These are phyloP conservation scores for Picochlorum sp. DNA, from an alignment of 139 green algal species.

Conservation along the genomic window DNA sequence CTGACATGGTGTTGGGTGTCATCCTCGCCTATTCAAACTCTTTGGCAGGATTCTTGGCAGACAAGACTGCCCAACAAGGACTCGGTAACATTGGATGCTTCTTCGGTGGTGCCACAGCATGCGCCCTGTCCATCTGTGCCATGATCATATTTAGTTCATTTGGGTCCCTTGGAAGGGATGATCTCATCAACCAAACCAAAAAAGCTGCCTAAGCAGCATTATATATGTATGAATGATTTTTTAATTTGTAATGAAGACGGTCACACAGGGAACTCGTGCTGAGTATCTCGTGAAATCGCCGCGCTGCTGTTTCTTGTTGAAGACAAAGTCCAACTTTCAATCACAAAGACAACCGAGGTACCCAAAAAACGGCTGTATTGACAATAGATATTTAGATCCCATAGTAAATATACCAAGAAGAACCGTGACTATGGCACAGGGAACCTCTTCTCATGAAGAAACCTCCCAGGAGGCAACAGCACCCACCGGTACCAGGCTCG, in stretches of 20 bases:
- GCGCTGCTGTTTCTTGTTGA: too few species aligned
- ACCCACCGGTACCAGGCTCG: too few species aligned
- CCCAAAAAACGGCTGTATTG: too few species aligned
- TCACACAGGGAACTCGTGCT: too few species aligned
- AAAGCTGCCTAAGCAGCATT: background rate
- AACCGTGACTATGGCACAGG: too few species aligned
- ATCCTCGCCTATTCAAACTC: constrained; percentile 59
- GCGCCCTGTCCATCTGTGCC: constrained; percentile 32
- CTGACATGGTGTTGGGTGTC: constrained; percentile 68
- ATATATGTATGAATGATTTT: background rate
- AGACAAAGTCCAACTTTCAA: too few species aligned
- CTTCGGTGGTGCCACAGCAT: constrained; percentile 46
- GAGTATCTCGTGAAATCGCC: too few species aligned
- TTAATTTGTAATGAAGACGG: background rate
- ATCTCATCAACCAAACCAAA: constrained; percentile 11
- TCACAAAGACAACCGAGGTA: too few species aligned
- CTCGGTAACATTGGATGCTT: constrained; percentile 71
- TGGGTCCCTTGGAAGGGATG: constrained; percentile 48
- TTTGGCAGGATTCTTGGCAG: constrained; percentile 56
- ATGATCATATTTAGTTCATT: constrained; percentile 51
- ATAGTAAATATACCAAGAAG: too few species aligned
- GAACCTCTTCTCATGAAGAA: too few species aligned
- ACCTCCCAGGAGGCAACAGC: too few species aligned
- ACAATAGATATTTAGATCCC: too few species aligned
- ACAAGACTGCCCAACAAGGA: constrained; percentile 35